Conservation (phyloP, 768 basidiomycete genomes). For the Mycena venus region DNA sequence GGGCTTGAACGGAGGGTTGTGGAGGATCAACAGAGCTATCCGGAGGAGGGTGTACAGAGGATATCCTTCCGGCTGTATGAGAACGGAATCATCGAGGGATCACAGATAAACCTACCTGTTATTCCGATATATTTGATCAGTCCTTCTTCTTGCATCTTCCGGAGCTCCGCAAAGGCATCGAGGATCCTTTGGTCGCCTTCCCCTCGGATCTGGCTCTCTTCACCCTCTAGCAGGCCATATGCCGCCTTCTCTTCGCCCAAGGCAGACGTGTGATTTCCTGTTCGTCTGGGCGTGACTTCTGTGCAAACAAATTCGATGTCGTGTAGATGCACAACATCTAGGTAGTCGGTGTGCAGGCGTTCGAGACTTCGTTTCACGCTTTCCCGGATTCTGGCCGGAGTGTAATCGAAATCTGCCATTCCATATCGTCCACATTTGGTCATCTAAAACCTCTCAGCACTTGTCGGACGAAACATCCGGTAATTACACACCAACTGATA, state of each 20-base stretch:
- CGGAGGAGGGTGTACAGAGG: conserved; percentile 88
- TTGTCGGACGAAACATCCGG: neutral
- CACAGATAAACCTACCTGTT: conserved; percentile 63
- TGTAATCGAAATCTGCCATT: conserved; percentile 77
- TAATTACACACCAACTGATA: conserved; percentile 74
- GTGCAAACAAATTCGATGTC: conserved; percentile 86
- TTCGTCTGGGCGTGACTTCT: conserved; percentile 58
- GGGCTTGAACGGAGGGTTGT: conserved; percentile 75
- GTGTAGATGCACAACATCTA: conserved; percentile 87
- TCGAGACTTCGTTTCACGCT: conserved; percentile 76
- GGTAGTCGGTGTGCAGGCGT: conserved; percentile 80
- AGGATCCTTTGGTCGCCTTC: conserved; percentile 82
- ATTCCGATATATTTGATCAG: conserved; percentile 83
- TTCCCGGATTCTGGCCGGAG: conserved; percentile 71
- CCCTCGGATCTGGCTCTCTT: conserved; percentile 70
- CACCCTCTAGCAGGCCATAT: conserved; percentile 76
- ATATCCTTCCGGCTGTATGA: conserved; percentile 64
- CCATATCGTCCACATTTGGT: conserved; percentile 91
- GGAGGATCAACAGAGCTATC: conserved; percentile 79
- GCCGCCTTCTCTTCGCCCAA: conserved; percentile 63
- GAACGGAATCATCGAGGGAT: neutral
- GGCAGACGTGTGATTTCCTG: conserved; percentile 70
- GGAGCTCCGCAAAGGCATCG: conserved; percentile 74
- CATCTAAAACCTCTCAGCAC: conserved; percentile 60
- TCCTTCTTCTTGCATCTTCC: conserved; percentile 79